Base-by-base conservation (phyloP, 2,329 filamentous ascomycete genomes). In the Proliferodiscus dingleyae region DNA sequence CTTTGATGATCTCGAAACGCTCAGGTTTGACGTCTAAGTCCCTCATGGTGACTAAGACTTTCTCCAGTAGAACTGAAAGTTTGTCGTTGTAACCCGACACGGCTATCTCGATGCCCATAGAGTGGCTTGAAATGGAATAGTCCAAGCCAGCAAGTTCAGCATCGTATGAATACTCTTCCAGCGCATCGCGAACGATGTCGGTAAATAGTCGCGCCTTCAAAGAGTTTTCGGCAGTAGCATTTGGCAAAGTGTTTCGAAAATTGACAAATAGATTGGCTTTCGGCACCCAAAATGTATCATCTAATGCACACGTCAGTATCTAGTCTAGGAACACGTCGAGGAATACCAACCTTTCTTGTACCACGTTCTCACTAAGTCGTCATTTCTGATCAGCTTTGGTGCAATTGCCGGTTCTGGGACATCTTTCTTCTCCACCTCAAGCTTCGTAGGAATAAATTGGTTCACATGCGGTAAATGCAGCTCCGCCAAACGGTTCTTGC, bases 211-310 rank as follows among this genome's bases (percentile, higher is more conserved):
- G 81, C 2, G 85, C 79, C 61, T 93, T 89, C 49, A 94, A 81
- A 24, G 80, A 74, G 51, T 86, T 90, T 46, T 85, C 82, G 1
- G 89, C 86, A 4, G 87, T 89, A 1, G 87, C 78, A 63, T 81
- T 83, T n/a, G 87, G 81, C 37, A 95, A 68, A 0, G 89, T 86
- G 48, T 84, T 95, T 57, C 83, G 80, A 54, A 94, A 75, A 56
- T 83, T 88, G 53, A 95, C 80, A 54, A 89, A 79, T 15, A 97
- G 72, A 48, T 89, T 93, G 3, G 88, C 93, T 66, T 95, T 95
- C 7, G 93, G 93, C 8, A 97, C 93, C 90, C 91, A 97, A 67
- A 97, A 98, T 0, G 84, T 89, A 58, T 98, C 93, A 60, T 98
- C 93, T 46, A 18, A 19, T 26, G 5, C 19, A 15, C 13, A 26